Conservation (phyloP, 2,329 filamentous ascomycete species). For the Blumeriella jaapii region DNA sequence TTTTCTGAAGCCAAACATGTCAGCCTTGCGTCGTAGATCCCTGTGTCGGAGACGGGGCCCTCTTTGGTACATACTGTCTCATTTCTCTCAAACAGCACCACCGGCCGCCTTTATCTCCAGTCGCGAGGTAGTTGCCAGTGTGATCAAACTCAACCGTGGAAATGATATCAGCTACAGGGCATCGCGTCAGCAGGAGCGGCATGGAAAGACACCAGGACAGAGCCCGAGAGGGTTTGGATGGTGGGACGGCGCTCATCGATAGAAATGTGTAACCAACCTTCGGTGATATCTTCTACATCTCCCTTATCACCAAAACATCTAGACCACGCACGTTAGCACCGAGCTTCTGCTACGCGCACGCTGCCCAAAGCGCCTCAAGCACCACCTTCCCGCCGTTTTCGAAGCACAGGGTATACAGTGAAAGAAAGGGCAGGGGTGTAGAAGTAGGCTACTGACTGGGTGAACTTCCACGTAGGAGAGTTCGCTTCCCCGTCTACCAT, state of each 20-base stretch:
- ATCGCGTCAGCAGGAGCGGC: conserved; percentile 12
- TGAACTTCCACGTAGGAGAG: conserved; percentile 99
- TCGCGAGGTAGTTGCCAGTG: conserved; percentile 79
- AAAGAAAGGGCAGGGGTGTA: too few relatives aligned
- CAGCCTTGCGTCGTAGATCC: conserved; percentile 26
- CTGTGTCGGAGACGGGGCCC: too few relatives aligned
- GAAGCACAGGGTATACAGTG: too few relatives aligned
- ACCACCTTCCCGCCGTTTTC: too few relatives aligned
- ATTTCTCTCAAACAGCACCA: conserved; percentile 83
- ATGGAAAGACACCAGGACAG: background rate
- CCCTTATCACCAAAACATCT: conserved; percentile 99
- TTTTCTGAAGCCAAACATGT: conserved; percentile 56
- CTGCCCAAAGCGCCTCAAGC: background rate
- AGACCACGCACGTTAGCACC: conserved; percentile 21
- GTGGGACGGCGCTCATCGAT: background rate
- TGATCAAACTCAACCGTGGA: conserved; percentile 87
- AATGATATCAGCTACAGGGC: conserved; percentile 65
- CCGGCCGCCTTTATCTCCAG: conserved; percentile 83
- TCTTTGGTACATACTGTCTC: conserved; percentile 73
- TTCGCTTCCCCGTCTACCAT: conserved; percentile 95
- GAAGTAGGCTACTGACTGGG: conserved; percentile 46
- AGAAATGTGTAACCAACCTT: conserved; percentile 22
- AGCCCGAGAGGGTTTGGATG: background rate
- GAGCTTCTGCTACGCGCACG: background rate
- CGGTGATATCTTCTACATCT: conserved; percentile 62